These are phyloP conservation scores for Turritis glabra DNA, from an alignment of 345 rosid genomes.

Conservation along the genomic window DNA sequence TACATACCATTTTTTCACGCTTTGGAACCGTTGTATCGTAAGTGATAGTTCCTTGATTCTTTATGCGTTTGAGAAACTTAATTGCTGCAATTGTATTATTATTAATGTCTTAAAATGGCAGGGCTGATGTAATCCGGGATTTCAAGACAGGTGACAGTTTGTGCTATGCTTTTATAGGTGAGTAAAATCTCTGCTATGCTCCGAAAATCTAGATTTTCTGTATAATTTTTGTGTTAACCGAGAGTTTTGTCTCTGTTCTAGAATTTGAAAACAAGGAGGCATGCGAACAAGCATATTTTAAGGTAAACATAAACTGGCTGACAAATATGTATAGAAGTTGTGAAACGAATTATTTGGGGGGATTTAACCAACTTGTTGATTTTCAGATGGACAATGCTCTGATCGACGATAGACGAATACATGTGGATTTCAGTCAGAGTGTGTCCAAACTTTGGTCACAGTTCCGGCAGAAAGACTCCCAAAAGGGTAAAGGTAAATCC, in stretches of 20 bases:
- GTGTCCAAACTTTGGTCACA: slow-evolving; percentile 78
- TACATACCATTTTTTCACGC: slow-evolving; percentile 92
- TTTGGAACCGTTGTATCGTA: slow-evolving; percentile 89
- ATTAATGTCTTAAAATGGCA: slow-evolving; percentile 38
- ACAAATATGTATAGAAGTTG: background rate
- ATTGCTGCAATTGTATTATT: slow-evolving; percentile 1
- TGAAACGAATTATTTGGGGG: background rate
- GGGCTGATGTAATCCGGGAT: slow-evolving; percentile 94
- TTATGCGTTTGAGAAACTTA: background rate
- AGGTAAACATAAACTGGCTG: slow-evolving; percentile 45
- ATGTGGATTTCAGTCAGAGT: slow-evolving; percentile 98
- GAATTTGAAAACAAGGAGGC: slow-evolving; percentile 80
- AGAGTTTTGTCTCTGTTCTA: slow-evolving; percentile 37
- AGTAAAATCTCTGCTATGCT: slow-evolving; percentile 36
- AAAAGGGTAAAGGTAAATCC: slow-evolving; percentile 53
- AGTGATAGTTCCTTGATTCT: slow-evolving; percentile 35
- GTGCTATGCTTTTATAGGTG: slow-evolving; percentile 94
- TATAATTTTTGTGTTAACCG: background rate
- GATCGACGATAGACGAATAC: slow-evolving; percentile 96
- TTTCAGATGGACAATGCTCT: slow-evolving; percentile 94
- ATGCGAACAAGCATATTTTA: slow-evolving; percentile 83
- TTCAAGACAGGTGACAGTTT: slow-evolving; percentile 96
- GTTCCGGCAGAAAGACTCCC: slow-evolving; percentile 62
- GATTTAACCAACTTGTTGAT: slow-evolving; percentile 9
- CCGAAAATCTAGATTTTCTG: background rate